These are phyloP conservation scores for Rhododendron henanense DNA, from an alignment of 148 eudicot genomes.

Conservation along the genomic window DNA sequence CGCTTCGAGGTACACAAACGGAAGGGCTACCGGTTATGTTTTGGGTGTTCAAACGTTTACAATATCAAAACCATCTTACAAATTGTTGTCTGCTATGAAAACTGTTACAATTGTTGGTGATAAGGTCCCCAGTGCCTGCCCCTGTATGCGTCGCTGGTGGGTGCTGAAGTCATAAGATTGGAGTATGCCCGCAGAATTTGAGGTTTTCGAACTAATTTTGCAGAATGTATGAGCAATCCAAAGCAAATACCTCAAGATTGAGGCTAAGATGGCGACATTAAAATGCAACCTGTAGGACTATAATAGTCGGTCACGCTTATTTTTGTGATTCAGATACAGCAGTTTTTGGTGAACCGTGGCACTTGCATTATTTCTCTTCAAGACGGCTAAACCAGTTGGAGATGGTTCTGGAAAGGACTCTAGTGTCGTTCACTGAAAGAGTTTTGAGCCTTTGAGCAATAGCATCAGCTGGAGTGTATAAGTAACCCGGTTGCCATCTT, in stretches of 20 bases:
- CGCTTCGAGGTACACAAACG: not conserved
- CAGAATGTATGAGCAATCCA: not conserved
- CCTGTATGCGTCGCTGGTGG: not conserved
- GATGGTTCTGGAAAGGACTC: conserved; percentile 57
- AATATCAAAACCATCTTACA: not conserved
- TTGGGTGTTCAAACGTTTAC: not conserved
- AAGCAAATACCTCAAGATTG: not conserved
- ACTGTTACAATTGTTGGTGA: not conserved
- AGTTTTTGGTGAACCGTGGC: not conserved
- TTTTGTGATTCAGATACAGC: not conserved
- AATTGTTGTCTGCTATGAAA: not conserved
- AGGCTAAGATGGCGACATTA: not conserved
- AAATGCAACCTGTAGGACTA: not conserved
- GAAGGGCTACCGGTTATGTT: not conserved
- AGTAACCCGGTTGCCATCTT: conserved; percentile 69
- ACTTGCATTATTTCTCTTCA: conserved; percentile 13
- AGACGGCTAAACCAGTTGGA: conserved; percentile 51
- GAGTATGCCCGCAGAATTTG: not conserved
- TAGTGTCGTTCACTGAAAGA: conserved; percentile 58
- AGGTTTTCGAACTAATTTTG: not conserved
- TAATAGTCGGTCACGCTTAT: not conserved
- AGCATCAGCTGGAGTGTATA: conserved; percentile 89
- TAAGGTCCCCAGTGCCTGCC: not conserved
- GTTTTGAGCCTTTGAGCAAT: conserved; percentile 80
- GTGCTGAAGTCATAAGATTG: not conserved